A percentile compares a stretch with the other conserved stretches of the same genome.
Conservation (phyloP, 2,329 filamentous ascomycete species). For the Aspergillus terreus region DNA sequence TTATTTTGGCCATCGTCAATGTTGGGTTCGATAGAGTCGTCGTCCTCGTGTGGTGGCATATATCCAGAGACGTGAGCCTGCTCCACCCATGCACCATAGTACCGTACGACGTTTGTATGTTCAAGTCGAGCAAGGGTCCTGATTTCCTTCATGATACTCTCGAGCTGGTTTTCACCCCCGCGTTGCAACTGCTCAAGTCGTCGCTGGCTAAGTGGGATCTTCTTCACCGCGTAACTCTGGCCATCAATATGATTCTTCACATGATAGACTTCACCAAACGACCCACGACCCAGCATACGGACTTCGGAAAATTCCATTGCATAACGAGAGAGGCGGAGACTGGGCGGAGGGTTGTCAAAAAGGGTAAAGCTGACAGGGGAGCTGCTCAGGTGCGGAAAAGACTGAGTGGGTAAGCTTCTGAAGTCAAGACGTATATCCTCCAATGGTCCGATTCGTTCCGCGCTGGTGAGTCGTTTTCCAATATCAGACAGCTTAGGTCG, state of each 20-base stretch:
- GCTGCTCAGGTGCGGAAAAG: constrained; percentile 24
- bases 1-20: constrained; percentile 15
- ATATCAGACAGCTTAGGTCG: constrained; percentile 14
- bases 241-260: constrained; percentile 60
- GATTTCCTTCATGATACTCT: constrained; percentile 58
- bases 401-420: constrained; percentile 18
- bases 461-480: constrained; percentile 14
- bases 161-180: constrained; percentile 51
- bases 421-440: constrained; percentile 22
- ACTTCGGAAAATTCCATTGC: constrained; percentile 52
- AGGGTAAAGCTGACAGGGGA: constrained; percentile 31
- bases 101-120: constrained; percentile 64
- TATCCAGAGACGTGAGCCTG: constrained; percentile 27
- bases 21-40: constrained; percentile 3
- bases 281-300: constrained; percentile 59
- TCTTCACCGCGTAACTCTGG: constrained; percentile 63
- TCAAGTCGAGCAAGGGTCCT: constrained; percentile 60
- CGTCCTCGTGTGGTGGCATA: constrained; percentile 5
- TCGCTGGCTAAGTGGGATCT: constrained; percentile 55
- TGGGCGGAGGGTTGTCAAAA: constrained; percentile 22
- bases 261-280: constrained; percentile 62
- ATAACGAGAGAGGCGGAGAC: constrained; percentile 41
- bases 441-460: constrained; percentile 16
- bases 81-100: constrained; percentile 64
- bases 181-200: constrained; percentile 51